Conservation (phyloP, 169 alveolate genomes). For the Besnoitia besnoiti region DNA sequence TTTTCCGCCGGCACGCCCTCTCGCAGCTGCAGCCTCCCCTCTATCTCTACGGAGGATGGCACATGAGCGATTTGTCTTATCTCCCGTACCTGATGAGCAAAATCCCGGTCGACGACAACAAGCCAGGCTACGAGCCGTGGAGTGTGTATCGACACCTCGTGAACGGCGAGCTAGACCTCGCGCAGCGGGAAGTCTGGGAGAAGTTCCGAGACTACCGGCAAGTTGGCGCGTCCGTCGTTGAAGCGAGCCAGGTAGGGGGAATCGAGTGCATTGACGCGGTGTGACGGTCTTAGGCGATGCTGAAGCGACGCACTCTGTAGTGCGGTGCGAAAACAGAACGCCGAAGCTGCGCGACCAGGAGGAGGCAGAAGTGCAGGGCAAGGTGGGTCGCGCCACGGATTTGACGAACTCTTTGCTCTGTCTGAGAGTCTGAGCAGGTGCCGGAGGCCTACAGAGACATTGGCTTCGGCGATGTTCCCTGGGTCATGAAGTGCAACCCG, state of each 20-base stretch:
- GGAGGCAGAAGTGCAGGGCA: too few species aligned
- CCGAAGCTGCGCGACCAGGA: too few species aligned
- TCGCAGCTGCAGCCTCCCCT: slow-evolving; percentile 41
- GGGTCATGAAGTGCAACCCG: slow-evolving; percentile 64
- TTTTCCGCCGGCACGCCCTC: slow-evolving; percentile 28
- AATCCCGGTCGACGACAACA: slow-evolving; percentile 48
- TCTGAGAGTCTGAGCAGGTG: background rate
- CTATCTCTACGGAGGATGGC: slow-evolving; percentile 60
- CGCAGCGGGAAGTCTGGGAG: slow-evolving; percentile 49
- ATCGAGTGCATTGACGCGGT: background rate
- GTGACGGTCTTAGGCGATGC: background rate
- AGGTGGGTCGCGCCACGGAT: too few species aligned
- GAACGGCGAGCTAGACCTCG: slow-evolving; percentile 33
- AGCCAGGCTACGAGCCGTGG: slow-evolving; percentile 63
- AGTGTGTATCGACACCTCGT: slow-evolving; percentile 19
- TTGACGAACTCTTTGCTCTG: background rate
- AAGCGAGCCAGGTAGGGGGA: background rate
- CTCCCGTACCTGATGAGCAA: slow-evolving; percentile 49
- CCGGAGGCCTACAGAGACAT: slow-evolving; percentile 47
- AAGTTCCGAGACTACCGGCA: slow-evolving; percentile 56
- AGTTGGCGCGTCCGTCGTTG: slow-evolving; percentile 40
- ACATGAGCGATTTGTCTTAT: slow-evolving; percentile 31
- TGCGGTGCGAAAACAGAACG: too few species aligned
- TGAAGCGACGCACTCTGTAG: too few species aligned
- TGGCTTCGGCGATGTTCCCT: slow-evolving; percentile 49